These are phyloP conservation scores for Lachnellula cervina DNA, from an alignment of 2,329 filamentous ascomycete species.

Conservation along the genomic window DNA sequence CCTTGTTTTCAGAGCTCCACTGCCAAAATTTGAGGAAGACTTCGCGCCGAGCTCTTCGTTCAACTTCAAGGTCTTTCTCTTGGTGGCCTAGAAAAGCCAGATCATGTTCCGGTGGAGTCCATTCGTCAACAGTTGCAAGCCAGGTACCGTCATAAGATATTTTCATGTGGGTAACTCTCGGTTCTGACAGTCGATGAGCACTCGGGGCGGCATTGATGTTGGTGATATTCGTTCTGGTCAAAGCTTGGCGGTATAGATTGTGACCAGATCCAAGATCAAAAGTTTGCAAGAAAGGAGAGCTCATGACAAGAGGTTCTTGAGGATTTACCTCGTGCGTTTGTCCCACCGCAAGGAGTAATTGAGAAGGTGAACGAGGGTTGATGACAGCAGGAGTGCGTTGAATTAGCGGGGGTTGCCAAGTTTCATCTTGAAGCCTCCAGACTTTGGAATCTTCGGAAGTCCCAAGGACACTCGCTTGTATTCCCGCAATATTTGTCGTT, in stretches of 20 bases:
- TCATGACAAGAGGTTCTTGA: conserved; percentile 44
- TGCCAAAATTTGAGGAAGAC: conserved; percentile 90
- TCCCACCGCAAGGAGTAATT: conserved; percentile 64
- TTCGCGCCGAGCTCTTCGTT: conserved; percentile 56
- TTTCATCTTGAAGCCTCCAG: conserved; percentile 38
- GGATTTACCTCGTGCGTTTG: conserved; percentile 53
- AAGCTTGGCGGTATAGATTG: conserved; percentile 78
- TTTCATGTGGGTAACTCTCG: conserved; percentile 68
- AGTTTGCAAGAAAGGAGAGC: conserved; percentile 69
- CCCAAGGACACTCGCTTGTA: conserved; percentile 60
- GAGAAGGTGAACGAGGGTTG: conserved; percentile 57
- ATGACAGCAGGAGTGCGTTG: conserved; percentile 53
- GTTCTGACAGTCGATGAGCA: conserved; percentile 68
- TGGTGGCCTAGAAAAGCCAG: conserved; percentile 52
- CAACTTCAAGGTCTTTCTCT: conserved; percentile 40
- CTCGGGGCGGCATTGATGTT: conserved; percentile 71
- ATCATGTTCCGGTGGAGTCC: conserved; percentile 71
- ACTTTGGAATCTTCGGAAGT: conserved; percentile 45
- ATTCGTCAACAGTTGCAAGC: conserved; percentile 89
- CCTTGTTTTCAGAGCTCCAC: conserved; percentile 49
- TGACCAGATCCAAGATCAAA: conserved; percentile 78
- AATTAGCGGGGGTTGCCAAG: conserved; percentile 24
- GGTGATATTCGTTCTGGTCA: conserved; percentile 83
- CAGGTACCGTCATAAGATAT: conserved; percentile 79
- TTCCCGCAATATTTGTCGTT: conserved; percentile 75